phyloP scores from a whole-genome alignment of 2,329 filamentous ascomycete species.

The Corniculantispora saksenae region DNA sequence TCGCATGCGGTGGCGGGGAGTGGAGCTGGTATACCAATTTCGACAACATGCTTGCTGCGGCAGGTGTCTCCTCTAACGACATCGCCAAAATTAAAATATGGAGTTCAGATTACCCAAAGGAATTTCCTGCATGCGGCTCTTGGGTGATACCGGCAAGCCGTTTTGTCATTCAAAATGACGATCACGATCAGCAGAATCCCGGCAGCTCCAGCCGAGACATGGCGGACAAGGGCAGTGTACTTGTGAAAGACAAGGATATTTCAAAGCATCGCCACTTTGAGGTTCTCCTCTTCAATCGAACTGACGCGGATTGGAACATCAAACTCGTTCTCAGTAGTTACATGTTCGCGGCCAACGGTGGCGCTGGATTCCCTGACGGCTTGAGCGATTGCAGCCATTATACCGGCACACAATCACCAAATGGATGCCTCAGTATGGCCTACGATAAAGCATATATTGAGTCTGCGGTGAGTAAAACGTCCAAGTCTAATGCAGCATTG shows the following conservation, averaged over 20 bases:
- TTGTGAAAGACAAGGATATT: constrained; percentile 14
- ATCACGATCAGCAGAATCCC: constrained; percentile 13
- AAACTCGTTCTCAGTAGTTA: constrained; percentile 12
- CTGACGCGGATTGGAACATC: constrained; percentile 11
- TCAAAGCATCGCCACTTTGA: constrained; percentile 12
- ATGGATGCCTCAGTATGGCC: constrained; percentile 2
- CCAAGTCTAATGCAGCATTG: neutral
- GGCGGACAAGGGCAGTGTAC: constrained; percentile 13
- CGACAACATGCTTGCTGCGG: neutral
- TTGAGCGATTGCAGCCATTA: constrained; percentile 2
- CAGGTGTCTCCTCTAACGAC: neutral
- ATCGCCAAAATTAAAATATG: constrained; percentile 14
- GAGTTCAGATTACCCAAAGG: constrained; percentile 13
- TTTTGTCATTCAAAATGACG: constrained; percentile 13
- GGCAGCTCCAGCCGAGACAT: neutral
- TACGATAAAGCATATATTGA: constrained; percentile 12
- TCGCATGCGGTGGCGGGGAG: constrained; percentile 6
- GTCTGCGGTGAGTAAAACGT: neutral
- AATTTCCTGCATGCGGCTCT: constrained; percentile 12
- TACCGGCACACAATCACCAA: neutral
- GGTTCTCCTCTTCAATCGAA: constrained; percentile 8
- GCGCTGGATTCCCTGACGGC: constrained; percentile 10
- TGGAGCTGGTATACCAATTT: constrained; percentile 16
- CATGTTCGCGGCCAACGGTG: constrained; percentile 10
- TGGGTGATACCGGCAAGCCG: constrained; percentile 10